These are phyloP conservation scores for Vararia minispora DNA, from an alignment of 768 basidiomycete species.

Conservation along the genomic window DNA sequence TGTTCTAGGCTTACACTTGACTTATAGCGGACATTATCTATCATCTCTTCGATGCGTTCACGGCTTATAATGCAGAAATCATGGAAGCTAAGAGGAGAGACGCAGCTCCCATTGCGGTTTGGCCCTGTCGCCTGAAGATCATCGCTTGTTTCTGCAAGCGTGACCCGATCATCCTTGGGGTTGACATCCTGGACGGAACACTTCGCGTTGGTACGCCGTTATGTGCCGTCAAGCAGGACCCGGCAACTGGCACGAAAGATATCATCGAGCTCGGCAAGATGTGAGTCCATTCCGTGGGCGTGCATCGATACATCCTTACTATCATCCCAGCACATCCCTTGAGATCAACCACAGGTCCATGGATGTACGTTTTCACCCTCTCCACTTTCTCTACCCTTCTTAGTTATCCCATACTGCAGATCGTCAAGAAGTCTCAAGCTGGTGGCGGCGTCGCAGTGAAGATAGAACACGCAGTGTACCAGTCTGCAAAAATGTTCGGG, in stretches of 20 bases:
- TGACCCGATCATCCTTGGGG: constrained; percentile 94
- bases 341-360: constrained; percentile 93
- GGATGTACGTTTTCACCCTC: constrained; percentile 40
- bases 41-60: constrained; percentile 95
- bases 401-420: constrained; percentile 27
- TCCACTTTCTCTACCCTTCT: neutral
- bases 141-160: constrained; percentile 95
- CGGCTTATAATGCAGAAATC: constrained; percentile 85
- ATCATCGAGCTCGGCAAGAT: constrained; percentile 90
- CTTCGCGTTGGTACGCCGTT: constrained; percentile 89
- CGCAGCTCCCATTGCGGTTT: constrained; percentile 90
- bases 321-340: constrained; percentile 63
- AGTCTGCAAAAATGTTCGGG: constrained; percentile 91
- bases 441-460: constrained; percentile 96
- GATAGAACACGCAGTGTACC: constrained; percentile 95
- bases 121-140: constrained; percentile 89
- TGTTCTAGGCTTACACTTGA: neutral
- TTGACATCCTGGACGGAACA: constrained; percentile 90
- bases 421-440: constrained; percentile 89
- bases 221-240: constrained; percentile 89
- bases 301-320: neutral
- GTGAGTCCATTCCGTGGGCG: constrained; percentile 33
- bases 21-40: constrained; percentile 92
- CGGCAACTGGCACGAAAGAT: constrained; percentile 80
- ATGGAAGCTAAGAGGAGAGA: constrained; percentile 85